Percentiles rank a stretch among this genome's conserved stretches.
Conservation (phyloP, 768 basidiomycete genomes). For the Russula sp. region DNA sequence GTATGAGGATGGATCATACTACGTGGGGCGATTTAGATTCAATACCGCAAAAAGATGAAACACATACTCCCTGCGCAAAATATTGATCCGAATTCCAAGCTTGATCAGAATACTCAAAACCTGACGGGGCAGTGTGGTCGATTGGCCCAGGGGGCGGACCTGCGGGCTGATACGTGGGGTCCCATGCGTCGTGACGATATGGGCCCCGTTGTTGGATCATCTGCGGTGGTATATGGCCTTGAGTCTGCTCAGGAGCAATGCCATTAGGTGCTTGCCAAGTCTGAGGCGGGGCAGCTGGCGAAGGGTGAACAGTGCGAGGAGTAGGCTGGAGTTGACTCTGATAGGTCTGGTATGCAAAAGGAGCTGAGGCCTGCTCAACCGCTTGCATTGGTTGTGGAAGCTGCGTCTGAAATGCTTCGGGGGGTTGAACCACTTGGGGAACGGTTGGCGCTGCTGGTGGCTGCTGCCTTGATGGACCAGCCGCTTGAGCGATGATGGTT, state of each 20-base stretch:
- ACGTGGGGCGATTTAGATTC: constrained; percentile 11
- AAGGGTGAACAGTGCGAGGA: constrained; percentile 45
- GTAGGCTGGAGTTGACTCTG: constrained; percentile 42
- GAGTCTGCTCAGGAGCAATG: constrained; percentile 66
- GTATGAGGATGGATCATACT: constrained; percentile 57
- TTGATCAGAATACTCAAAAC: constrained; percentile 61
- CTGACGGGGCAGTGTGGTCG: constrained; percentile 42
- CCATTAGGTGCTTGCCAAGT: constrained; percentile 62
- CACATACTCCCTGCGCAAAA: constrained; percentile 55
- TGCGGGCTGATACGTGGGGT: constrained; percentile 48
- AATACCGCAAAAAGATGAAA: background rate
- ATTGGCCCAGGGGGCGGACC: constrained; percentile 46
- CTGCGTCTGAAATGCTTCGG: constrained; percentile 24
- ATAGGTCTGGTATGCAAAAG: constrained; percentile 37
- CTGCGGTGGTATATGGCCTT: constrained; percentile 43
- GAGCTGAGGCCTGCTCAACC: constrained; percentile 32
- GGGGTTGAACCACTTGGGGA: constrained; percentile 24
- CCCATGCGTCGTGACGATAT: constrained; percentile 45
- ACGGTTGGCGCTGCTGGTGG: constrained; percentile 30
- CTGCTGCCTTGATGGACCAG: constrained; percentile 28
- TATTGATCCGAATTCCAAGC: constrained; percentile 47
- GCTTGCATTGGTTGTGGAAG: constrained; percentile 26
- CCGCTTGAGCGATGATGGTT: constrained; percentile 18
- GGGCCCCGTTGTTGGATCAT: constrained; percentile 31
- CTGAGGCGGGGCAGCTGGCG: constrained; percentile 52